phyloP scores from a whole-genome alignment of 106 monocot species.

The Allium cepa region DNA sequence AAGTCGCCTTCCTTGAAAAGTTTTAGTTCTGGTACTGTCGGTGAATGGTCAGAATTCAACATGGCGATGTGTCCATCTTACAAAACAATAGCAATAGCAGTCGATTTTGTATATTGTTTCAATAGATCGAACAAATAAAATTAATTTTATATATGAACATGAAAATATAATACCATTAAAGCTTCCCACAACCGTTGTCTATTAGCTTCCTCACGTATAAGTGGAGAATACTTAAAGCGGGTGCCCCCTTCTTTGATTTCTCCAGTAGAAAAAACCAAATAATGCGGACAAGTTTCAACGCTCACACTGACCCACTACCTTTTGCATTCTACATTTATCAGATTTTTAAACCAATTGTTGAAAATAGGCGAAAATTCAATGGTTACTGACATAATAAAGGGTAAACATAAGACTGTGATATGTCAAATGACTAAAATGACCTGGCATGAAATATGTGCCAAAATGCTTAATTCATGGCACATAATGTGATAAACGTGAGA shows the following conservation, averaged over 20 bases:
- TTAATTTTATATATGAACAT: not conserved
- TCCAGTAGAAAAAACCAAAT: constrained; percentile 87
- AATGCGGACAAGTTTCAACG: constrained; percentile 97
- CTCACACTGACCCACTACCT: constrained; percentile 59
- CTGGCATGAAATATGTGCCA: too few relatives aligned
- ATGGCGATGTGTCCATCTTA: constrained; percentile 84
- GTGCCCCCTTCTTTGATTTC: constrained; percentile 83
- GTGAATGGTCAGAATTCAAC: constrained; percentile 98
- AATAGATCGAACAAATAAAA: too few relatives aligned
- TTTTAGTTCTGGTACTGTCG: constrained; percentile 75
- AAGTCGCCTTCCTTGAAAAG: constrained; percentile 84
- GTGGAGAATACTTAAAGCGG: constrained; percentile 92
- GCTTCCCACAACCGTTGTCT: constrained; percentile 69
- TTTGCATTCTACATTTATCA: constrained; percentile 51
- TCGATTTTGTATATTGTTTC: too few relatives aligned
- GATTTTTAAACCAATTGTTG: too few relatives aligned
- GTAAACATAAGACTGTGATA: too few relatives aligned
- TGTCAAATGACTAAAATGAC: too few relatives aligned
- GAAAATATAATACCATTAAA: constrained; percentile 46
- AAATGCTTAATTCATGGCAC: too few relatives aligned
- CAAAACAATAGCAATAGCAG: not conserved
- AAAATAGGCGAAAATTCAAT: too few relatives aligned
- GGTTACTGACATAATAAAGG: too few relatives aligned
- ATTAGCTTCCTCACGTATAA: constrained; percentile 76
- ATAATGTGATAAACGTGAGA: too few relatives aligned